Base-by-base conservation (phyloP, 805 yeast genomes). In the Kluyveromyces starmeri region DNA sequence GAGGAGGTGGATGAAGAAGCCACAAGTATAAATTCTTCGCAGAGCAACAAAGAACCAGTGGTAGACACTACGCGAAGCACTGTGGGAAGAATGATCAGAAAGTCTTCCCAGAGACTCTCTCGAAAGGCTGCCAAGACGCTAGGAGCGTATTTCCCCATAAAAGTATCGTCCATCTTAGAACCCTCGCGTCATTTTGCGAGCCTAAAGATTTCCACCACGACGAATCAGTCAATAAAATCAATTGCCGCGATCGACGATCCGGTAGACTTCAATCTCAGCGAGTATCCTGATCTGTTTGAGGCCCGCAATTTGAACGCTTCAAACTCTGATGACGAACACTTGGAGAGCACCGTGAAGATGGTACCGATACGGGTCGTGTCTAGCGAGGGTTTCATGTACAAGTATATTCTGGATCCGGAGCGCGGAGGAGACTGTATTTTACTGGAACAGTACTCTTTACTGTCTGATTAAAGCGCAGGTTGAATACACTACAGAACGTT, bases 171-270 rank as follows among this genome's bases (percentile, higher is more conserved):
- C 2, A 78, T 88, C 38, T 62, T 88, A 47, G 96, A 88, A 50
- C 94, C 96, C 10, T 74, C 83, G 15, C 70, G 98, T 42, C 95
- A 88, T 51, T 92, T 84, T 67, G 96, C 97, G 0, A 83, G 77
- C 34, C 67, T 89, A 44, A 86, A 83, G 53, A 68, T 89, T 14
- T 83, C 83, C 0, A 62, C 36, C n/a, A 53, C 47, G 13, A 42
- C 41, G 17, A 39, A 41, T 15, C 39, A 34, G 16, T 39, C 42
- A 6, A 37, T 47, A 7, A 52, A 42, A 26, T 41, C 54, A 27
- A 43, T 49, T 20, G 44, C 54, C 7, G 37, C 48, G 7, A 45
- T 50, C 53, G 73, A 39, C 47, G 64, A 38, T 64, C 70, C 46
- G 6, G 42, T 45, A 4, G 50, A 53, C 13, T 36, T 55, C 8